Evolutionary conservation across 1,284 basidiomycete species (phyloP), one percentile per base, ranked within the genome.

Genomic region (Rhodotorula glutinis): DNA sequence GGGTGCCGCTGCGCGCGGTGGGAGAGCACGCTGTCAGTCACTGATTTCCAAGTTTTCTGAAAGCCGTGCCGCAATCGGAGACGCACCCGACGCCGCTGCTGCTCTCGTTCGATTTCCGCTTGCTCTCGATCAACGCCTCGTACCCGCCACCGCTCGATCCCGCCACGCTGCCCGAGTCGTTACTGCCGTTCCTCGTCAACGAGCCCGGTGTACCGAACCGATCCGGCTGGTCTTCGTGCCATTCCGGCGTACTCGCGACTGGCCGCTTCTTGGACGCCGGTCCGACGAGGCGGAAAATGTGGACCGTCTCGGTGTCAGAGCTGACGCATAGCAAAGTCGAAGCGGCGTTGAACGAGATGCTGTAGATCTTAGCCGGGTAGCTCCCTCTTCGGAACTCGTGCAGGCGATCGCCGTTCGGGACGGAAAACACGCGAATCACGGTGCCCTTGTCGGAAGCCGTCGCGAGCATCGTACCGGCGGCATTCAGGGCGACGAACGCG

Each of bases 371-470:
- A 4, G 92, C 87, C 68, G 90, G 89, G 55, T 92, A 84, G 46
- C 89, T 89, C 3, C 95, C 96, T 61, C 95, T 80, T 16, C 95
- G 82, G 82, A 98, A 98, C 79, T 99, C 94, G 80, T 92, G 93
- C 59, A 98, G 78, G 79, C 93, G 92, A 80, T 96, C 91, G 1
- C 92, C 92, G 21, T 88, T 86, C 0, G 96, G 95, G 9, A 97
- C 83, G 60, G 86, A 86, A 84, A 94, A 98, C 5, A 98, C 92
- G 53, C 95, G 87, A 66, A 99, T 95, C 71, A 98, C 92, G 1
- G 95, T 98, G 2, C 95, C 95, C 77, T 98, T 98, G 68, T 96
- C 93, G 0, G 88, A 91, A 16, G 93, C 88, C 0, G 94, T 96
- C 10, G 95, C 96, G 29, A 99, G 87, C 69, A 98, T 83, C 0